These are phyloP conservation scores for Trypanosoma congolense DNA, from an alignment of 208 protist species.

Conservation along the genomic window DNA sequence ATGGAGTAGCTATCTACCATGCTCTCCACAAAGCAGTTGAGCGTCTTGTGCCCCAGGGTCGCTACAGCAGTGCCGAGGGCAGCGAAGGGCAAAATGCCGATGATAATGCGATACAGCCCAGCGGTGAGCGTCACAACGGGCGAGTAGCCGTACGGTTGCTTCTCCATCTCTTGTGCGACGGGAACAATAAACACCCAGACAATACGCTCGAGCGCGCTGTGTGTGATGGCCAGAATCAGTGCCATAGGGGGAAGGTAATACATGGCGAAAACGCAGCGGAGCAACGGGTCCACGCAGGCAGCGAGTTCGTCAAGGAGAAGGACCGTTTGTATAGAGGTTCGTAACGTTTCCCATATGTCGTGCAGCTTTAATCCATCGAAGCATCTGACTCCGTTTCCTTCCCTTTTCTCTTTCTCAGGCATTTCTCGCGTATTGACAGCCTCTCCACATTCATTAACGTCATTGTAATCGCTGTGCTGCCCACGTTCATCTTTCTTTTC, in stretches of 20 bases:
- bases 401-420: too few species aligned
- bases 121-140: slow-evolving; percentile 43
- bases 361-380: too few species aligned
- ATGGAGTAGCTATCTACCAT: slow-evolving; percentile 71
- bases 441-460: too few species aligned
- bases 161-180: slow-evolving; percentile 74
- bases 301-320: slow-evolving; percentile 72
- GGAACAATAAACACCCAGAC: slow-evolving; percentile 83
- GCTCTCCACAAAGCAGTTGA: slow-evolving; percentile 66
- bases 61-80: slow-evolving; percentile 53
- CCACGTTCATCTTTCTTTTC: too few species aligned
- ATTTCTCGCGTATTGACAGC: too few species aligned
- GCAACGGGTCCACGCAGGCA: slow-evolving; percentile 57
- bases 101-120: slow-evolving; percentile 51
- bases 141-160: slow-evolving; percentile 53
- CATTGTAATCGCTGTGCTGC: background rate
- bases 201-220: slow-evolving; percentile 75
- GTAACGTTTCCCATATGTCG: slow-evolving; percentile 16
- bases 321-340: slow-evolving; percentile 47
- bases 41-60: slow-evolving; percentile 66
- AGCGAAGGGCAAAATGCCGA: slow-evolving; percentile 57
- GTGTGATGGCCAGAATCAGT: slow-evolving; percentile 62
- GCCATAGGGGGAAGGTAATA: slow-evolving; percentile 74
- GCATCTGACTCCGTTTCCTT: too few species aligned
- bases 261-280: slow-evolving; percentile 61